Base-by-base conservation (phyloP, 1,284 basidiomycete species). In the Ustilago bromivora region DNA sequence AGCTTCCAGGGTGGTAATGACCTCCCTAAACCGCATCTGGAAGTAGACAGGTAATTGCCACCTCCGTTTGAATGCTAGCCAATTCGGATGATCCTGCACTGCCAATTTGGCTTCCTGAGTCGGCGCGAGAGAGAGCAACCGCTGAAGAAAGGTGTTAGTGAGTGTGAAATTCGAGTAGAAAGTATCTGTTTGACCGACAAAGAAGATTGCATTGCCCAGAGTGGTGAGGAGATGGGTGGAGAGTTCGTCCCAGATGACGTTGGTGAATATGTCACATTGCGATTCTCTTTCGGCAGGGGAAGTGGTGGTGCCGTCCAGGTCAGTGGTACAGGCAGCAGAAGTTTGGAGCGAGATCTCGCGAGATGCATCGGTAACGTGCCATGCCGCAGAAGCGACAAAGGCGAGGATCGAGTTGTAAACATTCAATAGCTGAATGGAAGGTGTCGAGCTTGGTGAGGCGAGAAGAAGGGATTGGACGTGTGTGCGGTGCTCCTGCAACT, bases 31-130 rank as follows among this genome's bases (percentile, higher is more conserved):
- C n/a, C 96, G 90, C 76, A 99, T 88, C 85, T 99, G 96, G 86
- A 97, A 98, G 85, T 99, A 99, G 17, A 98, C 93, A 0, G 94
- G 93, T 7, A 99, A 89, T 84, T 98, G 96, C 96, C 96, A 99
- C 47, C 95, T 89, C 64, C 91, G 89, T 82, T 93, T 91, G 81
- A 98, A 96, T 0, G 91, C 87, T 8, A 85, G 79, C 86, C 92
- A 96, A 4, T 91, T 88, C 0, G 91, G 89, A 85, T 94, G 92
- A 41, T 90, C 88, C 12, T 89, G 85, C 40, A 81, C 57, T 9
- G 70, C 67, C 5, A 11, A 31, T 1, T 10, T n/a, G 8, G 79
- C 66, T 23, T 73, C 61, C 7, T 36, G 1, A 0, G 93, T 94
- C 0, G 95, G 94, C 0, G 94, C 93, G 15, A 95, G 88, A 51